Evolutionary conservation across 768 basidiomycete genomes (phyloP).

Genomic region (Tylopilus sp.): DNA sequence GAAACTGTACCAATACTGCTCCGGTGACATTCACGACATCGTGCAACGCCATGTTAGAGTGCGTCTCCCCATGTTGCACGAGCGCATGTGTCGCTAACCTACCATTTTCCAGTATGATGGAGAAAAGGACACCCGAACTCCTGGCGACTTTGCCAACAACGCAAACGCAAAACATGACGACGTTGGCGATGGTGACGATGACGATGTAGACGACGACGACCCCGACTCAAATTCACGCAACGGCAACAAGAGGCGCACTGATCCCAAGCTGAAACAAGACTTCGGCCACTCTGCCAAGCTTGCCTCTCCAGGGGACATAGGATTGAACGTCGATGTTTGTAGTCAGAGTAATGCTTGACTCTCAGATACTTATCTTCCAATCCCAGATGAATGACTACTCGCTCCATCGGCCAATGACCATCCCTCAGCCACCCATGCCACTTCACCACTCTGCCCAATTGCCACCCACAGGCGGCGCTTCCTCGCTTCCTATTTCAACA

Average conservation of each 20-base stretch:
- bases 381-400: constrained; percentile 28
- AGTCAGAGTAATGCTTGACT: neutral
- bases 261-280: constrained; percentile 31
- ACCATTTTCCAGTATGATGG: constrained; percentile 41
- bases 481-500: constrained; percentile 33
- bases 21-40: constrained; percentile 64
- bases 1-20: constrained; percentile 82
- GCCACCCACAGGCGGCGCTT: constrained; percentile 13
- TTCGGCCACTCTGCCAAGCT: constrained; percentile 22
- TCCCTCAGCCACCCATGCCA: constrained; percentile 33
- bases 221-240: constrained; percentile 23
- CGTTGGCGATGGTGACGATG: constrained; percentile 39
- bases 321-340: constrained; percentile 26
- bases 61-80: constrained; percentile 1
- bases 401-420: constrained; percentile 29
- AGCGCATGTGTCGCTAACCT: constrained; percentile 12
- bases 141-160: constrained; percentile 46
- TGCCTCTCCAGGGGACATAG: constrained; percentile 17
- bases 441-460: constrained; percentile 28
- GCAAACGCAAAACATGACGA: constrained; percentile 33
- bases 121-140: constrained; percentile 47
- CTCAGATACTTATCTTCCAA: constrained; percentile 1
- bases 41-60: constrained; percentile 65
- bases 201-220: constrained; percentile 32
- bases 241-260: constrained; percentile 19